These are phyloP conservation scores for Podospora comata DNA, from an alignment of 495 filamentous ascomycete species.

Conservation along the genomic window DNA sequence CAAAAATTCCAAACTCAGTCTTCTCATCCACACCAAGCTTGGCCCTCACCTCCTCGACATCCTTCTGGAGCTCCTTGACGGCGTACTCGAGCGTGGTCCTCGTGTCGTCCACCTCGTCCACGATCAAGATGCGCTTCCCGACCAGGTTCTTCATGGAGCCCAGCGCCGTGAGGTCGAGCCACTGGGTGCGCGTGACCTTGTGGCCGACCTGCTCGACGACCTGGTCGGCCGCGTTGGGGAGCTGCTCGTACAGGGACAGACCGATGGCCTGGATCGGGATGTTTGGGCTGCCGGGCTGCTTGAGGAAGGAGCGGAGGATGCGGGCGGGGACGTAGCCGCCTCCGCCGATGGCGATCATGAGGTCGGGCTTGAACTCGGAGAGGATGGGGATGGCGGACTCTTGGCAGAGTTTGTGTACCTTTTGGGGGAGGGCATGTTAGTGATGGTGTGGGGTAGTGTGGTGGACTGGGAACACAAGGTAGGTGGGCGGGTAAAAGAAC, in stretches of 20 bases:
- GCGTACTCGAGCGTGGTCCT: constrained; percentile 96
- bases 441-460: not conserved
- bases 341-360: constrained; percentile 98
- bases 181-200: constrained; percentile 96
- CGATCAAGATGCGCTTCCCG: constrained; percentile 95
- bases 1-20: constrained; percentile 89
- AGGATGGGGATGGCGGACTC: constrained; percentile 76
- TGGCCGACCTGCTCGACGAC: constrained; percentile 71
- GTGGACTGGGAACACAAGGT: not conserved
- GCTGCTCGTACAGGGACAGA: constrained; percentile 90
- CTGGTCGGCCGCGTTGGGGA: constrained; percentile 54
- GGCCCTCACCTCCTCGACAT: constrained; percentile 78
- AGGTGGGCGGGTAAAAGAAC: not conserved
- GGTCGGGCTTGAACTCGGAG: constrained; percentile 77
- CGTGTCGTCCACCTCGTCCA: constrained; percentile 98
- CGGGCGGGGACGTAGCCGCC: constrained; percentile 96
- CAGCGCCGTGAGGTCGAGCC: constrained; percentile 86
- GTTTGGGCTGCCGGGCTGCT: constrained; percentile 80
- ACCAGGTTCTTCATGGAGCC: constrained; percentile 87
- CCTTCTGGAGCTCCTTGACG: constrained; percentile 91
- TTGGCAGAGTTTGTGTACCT: constrained; percentile 98
- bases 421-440: constrained; percentile 9
- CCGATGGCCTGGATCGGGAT: constrained; percentile 99
- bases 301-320: constrained; percentile 97
- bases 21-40: constrained; percentile 64